Conservation (phyloP, 169 alveolate species). For the Plasmodium relictum region DNA sequence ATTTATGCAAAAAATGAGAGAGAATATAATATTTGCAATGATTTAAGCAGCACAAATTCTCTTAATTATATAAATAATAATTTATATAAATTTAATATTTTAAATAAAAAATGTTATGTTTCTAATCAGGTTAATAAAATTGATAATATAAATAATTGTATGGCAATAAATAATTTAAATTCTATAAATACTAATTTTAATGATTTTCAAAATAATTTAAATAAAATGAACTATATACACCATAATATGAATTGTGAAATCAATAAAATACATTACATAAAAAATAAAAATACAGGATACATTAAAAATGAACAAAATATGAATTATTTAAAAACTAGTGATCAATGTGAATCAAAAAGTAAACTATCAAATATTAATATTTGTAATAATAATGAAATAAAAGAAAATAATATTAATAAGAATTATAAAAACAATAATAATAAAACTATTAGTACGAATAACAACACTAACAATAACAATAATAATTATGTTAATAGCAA, state of each 20-base stretch:
- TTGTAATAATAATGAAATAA: constrained; percentile 5
- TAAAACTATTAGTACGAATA: background rate
- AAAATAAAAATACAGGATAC: background rate
- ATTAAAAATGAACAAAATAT: background rate
- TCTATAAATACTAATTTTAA: background rate
- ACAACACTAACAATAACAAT: background rate
- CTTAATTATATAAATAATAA: background rate
- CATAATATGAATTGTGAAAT: background rate
- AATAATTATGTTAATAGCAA: background rate
- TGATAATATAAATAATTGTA: constrained; percentile 2
- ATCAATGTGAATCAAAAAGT: background rate
- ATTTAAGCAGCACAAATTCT: background rate
- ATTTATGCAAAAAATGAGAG: background rate
- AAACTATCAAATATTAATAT: background rate
- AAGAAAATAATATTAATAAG: background rate
- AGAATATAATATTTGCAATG: constrained; percentile 1
- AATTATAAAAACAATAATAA: background rate
- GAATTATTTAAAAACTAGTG: background rate
- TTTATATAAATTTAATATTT: constrained; percentile 8
- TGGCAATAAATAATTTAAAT: background rate
- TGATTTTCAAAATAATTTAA: background rate
- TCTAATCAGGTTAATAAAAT: background rate
- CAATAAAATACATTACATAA: background rate
- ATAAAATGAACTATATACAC: background rate
- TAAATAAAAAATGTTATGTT: background rate